A percentile compares a stretch with the other conserved stretches of the same genome.
Conservation (phyloP, 176 grass and related monocot genomes). For the Oryza australiensis region DNA sequence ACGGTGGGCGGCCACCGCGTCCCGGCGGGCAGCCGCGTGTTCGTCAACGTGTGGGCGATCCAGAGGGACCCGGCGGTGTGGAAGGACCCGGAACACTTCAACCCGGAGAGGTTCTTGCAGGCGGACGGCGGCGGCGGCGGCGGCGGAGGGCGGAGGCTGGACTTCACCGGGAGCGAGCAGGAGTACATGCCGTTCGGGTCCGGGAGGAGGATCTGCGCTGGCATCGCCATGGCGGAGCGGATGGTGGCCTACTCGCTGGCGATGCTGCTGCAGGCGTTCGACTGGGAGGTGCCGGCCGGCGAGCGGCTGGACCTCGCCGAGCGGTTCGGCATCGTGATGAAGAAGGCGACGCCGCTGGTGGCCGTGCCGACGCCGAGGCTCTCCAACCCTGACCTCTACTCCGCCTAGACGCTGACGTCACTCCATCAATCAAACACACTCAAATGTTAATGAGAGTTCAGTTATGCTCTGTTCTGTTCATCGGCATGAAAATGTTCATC, state of each 20-base stretch:
- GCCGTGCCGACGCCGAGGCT: constrained; percentile 63
- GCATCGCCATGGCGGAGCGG: constrained; percentile 66
- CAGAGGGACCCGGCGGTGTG: constrained; percentile 57
- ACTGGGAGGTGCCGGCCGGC: constrained; percentile 62
- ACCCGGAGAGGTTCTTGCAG: constrained; percentile 61
- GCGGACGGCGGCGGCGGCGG: background rate
- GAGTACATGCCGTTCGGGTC: constrained; percentile 78
- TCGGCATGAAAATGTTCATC: too few species aligned
- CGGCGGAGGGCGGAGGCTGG: background rate
- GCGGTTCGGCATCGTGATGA: constrained; percentile 76
- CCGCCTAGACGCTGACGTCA: background rate
- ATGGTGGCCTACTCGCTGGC: constrained; percentile 59
- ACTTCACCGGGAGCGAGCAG: constrained; percentile 62
- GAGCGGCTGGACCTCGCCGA: constrained; percentile 46
- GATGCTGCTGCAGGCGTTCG: constrained; percentile 70
- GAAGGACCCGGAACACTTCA: constrained; percentile 58
- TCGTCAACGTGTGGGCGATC: constrained; percentile 73
- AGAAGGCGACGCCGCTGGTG: constrained; percentile 70
- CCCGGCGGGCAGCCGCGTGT: constrained; percentile 50
- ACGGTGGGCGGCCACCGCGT: constrained; percentile 49
- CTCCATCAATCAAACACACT: background rate
- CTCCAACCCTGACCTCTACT: constrained; percentile 48
- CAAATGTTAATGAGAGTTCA: too few species aligned
- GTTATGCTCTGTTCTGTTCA: too few species aligned
- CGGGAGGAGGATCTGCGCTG: constrained; percentile 72